A percentile compares a stretch with the other conserved stretches of the same genome.
Evolutionary conservation across 2,329 filamentous ascomycete species (phyloP).

Genomic region (Diaporthe citriasiana): DNA sequence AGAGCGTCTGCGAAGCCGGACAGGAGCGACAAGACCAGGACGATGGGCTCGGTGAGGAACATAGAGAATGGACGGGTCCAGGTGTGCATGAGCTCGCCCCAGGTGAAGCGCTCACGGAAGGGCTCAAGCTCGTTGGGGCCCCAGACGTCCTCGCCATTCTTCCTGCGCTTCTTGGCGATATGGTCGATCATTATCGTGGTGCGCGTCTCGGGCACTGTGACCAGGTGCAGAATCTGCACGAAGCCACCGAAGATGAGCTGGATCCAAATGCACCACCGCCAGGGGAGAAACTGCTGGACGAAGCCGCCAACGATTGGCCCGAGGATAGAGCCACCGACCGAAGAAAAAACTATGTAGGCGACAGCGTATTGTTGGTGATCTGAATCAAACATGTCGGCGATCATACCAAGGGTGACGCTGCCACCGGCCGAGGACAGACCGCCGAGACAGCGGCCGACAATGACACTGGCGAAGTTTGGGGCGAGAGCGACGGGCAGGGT

Average conservation of each 20-base stretch:
- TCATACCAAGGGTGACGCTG: constrained; percentile 81
- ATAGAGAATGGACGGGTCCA: constrained; percentile 79
- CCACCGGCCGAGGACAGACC: constrained; percentile 80
- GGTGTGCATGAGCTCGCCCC: constrained; percentile 67
- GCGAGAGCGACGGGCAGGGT: constrained; percentile 80
- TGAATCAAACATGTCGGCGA: constrained; percentile 80
- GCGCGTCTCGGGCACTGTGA: constrained; percentile 83
- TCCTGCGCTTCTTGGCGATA: constrained; percentile 81
- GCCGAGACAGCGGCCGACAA: constrained; percentile 79
- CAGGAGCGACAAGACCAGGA: constrained; percentile 77
- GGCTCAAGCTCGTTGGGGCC: constrained; percentile 80
- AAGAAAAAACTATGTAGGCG: constrained; percentile 83
- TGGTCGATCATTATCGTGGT: constrained; percentile 82
- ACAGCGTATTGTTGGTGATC: constrained; percentile 82
- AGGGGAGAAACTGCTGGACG: constrained; percentile 74
- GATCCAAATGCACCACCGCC: constrained; percentile 83
- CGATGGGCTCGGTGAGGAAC: constrained; percentile 82
- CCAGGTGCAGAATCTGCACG: constrained; percentile 76
- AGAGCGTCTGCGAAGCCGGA: constrained; percentile 81
- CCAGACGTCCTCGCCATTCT: constrained; percentile 74
- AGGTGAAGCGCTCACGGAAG: constrained; percentile 70
- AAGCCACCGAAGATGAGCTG: constrained; percentile 83
- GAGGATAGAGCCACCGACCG: constrained; percentile 81
- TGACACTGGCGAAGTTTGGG: constrained; percentile 78
- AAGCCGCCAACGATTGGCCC: constrained; percentile 86